These are phyloP conservation scores for Exserohilum rostratum DNA, from an alignment of 2,329 filamentous ascomycete genomes.

Conservation along the genomic window DNA sequence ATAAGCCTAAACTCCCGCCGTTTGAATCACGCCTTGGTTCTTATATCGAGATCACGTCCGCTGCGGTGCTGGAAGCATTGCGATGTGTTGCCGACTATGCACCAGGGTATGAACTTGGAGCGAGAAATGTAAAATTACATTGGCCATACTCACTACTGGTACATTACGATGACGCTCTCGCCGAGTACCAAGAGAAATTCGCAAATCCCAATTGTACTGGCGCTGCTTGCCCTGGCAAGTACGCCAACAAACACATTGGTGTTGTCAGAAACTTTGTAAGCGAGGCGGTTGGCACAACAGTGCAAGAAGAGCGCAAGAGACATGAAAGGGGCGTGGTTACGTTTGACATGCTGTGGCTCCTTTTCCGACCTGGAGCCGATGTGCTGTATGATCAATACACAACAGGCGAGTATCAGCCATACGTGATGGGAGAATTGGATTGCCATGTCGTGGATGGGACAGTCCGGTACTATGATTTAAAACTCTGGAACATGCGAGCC, in stretches of 20 bases:
- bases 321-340: not conserved
- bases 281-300: not conserved
- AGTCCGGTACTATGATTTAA: not conserved
- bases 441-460: not conserved
- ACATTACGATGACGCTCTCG: not conserved
- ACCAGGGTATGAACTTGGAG: not conserved
- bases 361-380: not conserved
- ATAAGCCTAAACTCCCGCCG: not conserved
- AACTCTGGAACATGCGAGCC: not conserved
- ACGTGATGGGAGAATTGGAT: not conserved
- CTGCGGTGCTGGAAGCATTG: not conserved
- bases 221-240: not conserved
- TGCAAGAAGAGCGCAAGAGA: not conserved
- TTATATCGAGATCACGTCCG: not conserved
- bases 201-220: not conserved
- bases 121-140: not conserved
- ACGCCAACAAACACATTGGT: not conserved
- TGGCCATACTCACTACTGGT: not conserved
- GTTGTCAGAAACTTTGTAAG: not conserved
- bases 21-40: not conserved
- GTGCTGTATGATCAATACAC: not conserved
- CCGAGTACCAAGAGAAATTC: not conserved
- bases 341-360: not conserved
- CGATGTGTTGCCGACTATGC: not conserved
- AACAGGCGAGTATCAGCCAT: not conserved